phyloP scores from a whole-genome alignment of 2,329 filamentous ascomycete species.

The Fusarium buxicola region DNA sequence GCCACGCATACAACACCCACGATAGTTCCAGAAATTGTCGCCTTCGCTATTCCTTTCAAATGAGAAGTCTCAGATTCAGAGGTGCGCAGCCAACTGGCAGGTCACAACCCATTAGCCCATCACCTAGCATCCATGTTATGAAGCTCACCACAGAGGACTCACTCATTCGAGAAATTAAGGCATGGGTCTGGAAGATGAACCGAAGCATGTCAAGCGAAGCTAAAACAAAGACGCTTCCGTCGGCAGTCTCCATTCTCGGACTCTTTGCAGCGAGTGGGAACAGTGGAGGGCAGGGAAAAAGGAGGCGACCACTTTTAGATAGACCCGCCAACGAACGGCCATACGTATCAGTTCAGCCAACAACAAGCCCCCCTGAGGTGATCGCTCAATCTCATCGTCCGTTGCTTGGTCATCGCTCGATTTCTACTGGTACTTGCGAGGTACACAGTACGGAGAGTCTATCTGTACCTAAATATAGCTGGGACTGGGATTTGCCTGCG shows the following conservation, averaged over 20 bases:
- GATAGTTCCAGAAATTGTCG: not conserved
- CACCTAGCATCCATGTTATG: slow-evolving; percentile 2
- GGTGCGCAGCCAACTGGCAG: slow-evolving; percentile 3
- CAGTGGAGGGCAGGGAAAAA: slow-evolving; percentile 32
- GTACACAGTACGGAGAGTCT: slow-evolving; percentile 1
- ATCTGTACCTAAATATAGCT: not conserved
- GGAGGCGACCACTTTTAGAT: slow-evolving; percentile 34
- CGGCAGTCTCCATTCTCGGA: slow-evolving; percentile 13
- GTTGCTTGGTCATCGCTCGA: slow-evolving; percentile 7
- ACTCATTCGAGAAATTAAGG: not conserved
- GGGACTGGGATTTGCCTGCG: not conserved
- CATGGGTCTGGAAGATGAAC: slow-evolving; percentile 14
- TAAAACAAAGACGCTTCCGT: not conserved
- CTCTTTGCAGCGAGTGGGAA: slow-evolving; percentile 19
- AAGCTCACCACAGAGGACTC: not conserved
- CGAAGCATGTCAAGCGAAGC: not conserved
- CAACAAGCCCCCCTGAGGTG: slow-evolving; percentile 12
- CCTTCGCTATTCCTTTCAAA: too few relatives aligned
- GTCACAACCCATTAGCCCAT: slow-evolving; percentile 11
- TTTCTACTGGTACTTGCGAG: slow-evolving; percentile 12
- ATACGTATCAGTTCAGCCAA: slow-evolving; percentile 9
- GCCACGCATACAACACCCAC: not conserved
- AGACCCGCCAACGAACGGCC: slow-evolving; percentile 7
- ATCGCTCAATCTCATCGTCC: slow-evolving; percentile 13
- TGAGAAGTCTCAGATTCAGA: slow-evolving; percentile 26